phyloP scores from a whole-genome alignment of 2,329 filamentous ascomycete genomes.

The Berkeleyomyces rouxiae region DNA sequence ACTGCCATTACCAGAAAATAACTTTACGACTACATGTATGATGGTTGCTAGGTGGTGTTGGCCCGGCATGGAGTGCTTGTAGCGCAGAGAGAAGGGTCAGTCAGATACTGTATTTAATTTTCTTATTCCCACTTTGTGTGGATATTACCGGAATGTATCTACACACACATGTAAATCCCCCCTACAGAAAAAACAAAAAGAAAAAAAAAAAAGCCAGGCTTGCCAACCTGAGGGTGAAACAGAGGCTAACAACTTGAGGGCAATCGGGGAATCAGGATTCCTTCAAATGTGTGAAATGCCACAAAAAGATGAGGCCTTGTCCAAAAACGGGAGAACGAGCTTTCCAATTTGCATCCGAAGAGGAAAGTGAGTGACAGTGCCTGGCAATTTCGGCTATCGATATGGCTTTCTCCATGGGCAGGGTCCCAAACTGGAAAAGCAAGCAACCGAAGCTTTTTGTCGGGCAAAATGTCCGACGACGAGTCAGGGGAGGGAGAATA shows the following conservation, averaged over 20 bases:
- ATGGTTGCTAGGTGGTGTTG: too few relatives aligned
- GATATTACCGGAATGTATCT: too few relatives aligned
- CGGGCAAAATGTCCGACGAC: too few relatives aligned
- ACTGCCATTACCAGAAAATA: neutral
- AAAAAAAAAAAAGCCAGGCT: neutral
- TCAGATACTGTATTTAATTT: too few relatives aligned
- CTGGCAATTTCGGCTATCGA: neutral
- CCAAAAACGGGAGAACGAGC: neutral
- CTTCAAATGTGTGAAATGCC: neutral
- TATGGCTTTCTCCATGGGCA: neutral
- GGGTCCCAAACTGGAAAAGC: neutral
- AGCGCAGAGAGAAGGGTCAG: too few relatives aligned
- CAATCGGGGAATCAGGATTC: neutral
- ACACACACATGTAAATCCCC: too few relatives aligned
- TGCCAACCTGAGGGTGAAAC: conserved; percentile 1
- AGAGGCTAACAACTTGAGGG: neutral
- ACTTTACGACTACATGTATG: neutral
- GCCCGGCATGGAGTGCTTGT: too few relatives aligned
- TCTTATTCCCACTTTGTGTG: too few relatives aligned
- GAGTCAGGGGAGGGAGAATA: too few relatives aligned
- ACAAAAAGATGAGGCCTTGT: neutral
- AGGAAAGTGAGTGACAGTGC: neutral
- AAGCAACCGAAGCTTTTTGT: neutral
- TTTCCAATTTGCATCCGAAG: neutral
- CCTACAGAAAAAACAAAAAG: too few relatives aligned